phyloP scores from a whole-genome alignment of 139 green algal genomes.

The Dunaliella primolecta region DNA sequence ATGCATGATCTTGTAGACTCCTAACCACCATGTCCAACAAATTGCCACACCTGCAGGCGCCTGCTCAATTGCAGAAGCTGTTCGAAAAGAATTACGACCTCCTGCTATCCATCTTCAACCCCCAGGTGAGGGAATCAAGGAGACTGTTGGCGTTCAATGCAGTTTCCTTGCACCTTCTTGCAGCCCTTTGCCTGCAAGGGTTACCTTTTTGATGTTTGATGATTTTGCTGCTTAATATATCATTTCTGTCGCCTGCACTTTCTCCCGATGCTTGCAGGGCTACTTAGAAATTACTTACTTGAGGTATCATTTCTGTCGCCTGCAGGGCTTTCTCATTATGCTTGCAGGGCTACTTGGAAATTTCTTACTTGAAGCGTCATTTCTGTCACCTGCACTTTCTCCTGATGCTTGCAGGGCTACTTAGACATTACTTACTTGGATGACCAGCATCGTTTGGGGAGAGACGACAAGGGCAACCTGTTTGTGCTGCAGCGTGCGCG shows the following conservation, averaged over 20 bases:
- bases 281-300: slow-evolving; percentile 86
- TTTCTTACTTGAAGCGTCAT: too few relatives aligned
- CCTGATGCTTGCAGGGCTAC: slow-evolving; percentile 52
- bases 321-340: too few relatives aligned
- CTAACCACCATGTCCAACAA: too few relatives aligned
- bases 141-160: neutral
- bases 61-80: slow-evolving; percentile 59
- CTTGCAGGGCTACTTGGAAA: too few relatives aligned
- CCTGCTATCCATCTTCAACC: slow-evolving; percentile 87
- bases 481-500: slow-evolving; percentile 55
- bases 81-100: slow-evolving; percentile 78
- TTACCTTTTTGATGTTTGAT: too few relatives aligned
- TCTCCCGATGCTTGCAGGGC: slow-evolving; percentile 43
- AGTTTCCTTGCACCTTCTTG: too few relatives aligned
- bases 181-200: too few relatives aligned
- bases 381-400: too few relatives aligned
- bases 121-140: slow-evolving; percentile 24
- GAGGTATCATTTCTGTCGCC: too few relatives aligned
- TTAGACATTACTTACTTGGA: slow-evolving; percentile 88
- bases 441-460: slow-evolving; percentile 38
- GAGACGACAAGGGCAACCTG: slow-evolving; percentile 77
- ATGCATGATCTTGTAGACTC: too few relatives aligned
- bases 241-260: too few relatives aligned
- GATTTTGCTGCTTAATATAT: too few relatives aligned
- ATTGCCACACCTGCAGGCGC: slow-evolving; percentile 34